Evolutionary conservation across 768 basidiomycete genomes (phyloP).

Genomic region (Floccularia luteovirens): DNA sequence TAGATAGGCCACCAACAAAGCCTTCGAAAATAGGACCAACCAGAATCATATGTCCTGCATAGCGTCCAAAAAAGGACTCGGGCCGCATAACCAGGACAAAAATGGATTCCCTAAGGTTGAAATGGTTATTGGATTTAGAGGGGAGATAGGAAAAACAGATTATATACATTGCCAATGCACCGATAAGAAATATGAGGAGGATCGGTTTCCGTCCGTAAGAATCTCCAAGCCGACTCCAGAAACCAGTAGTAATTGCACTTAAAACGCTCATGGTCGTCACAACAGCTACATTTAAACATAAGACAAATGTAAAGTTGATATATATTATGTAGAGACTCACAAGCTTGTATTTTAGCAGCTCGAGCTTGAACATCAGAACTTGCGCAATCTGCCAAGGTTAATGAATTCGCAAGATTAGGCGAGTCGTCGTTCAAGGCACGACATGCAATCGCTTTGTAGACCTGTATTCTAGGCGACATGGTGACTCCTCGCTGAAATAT

Average conservation of each 20-base stretch:
- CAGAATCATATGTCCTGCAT: slow-evolving; percentile 70
- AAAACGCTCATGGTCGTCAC: slow-evolving; percentile 72
- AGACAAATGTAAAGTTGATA: slow-evolving; percentile 1
- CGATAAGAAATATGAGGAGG: slow-evolving; percentile 56
- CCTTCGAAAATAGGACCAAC: slow-evolving; percentile 78
- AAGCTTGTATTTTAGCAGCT: slow-evolving; percentile 67
- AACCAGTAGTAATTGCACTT: slow-evolving; percentile 77
- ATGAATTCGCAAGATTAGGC: slow-evolving; percentile 10
- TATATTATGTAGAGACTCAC: slow-evolving; percentile 18
- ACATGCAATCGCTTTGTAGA: slow-evolving; percentile 75
- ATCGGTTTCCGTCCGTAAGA: slow-evolving; percentile 69
- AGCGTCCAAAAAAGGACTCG: slow-evolving; percentile 28
- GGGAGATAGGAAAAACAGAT: slow-evolving; percentile 2
- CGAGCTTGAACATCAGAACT: slow-evolving; percentile 55
- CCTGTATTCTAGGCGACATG: slow-evolving; percentile 70
- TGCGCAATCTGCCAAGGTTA: slow-evolving; percentile 18
- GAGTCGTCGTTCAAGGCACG: slow-evolving; percentile 32
- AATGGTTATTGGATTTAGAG: slow-evolving; percentile 3
- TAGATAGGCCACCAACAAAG: slow-evolving; percentile 60
- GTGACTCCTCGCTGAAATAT: slow-evolving; percentile 65
- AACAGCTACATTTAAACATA: slow-evolving; percentile 33
- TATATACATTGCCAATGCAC: slow-evolving; percentile 69
- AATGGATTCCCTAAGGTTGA: slow-evolving; percentile 53
- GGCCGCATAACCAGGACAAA: slow-evolving; percentile 75
- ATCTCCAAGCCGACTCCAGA: slow-evolving; percentile 83